These are phyloP conservation scores for Erodium moschatum DNA, from an alignment of 441 rosid genomes.

Conservation along the genomic window DNA sequence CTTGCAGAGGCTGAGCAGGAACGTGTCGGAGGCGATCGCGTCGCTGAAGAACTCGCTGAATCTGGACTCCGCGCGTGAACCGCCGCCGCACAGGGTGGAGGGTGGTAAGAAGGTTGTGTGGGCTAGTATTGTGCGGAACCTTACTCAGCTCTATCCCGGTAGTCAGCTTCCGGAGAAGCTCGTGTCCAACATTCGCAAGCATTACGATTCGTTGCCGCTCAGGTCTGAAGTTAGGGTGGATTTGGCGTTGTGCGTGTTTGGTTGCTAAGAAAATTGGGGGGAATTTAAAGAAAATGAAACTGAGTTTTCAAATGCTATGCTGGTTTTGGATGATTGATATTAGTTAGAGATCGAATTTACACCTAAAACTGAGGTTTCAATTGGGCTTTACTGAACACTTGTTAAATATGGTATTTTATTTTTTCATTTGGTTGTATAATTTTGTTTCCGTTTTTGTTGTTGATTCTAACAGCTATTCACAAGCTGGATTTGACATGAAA, in stretches of 20 bases:
- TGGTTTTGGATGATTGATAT: too few species aligned
- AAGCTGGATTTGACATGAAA: slow-evolving; percentile 86
- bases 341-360: too few species aligned
- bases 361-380: too few species aligned
- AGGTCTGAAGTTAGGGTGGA: slow-evolving; percentile 36
- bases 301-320: too few species aligned
- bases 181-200: slow-evolving; percentile 80
- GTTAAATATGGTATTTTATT: too few species aligned
- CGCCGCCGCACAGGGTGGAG: slow-evolving; percentile 24
- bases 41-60: slow-evolving; percentile 78
- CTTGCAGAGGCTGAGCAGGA: slow-evolving; percentile 69
- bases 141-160: slow-evolving; percentile 79
- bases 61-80: slow-evolving; percentile 41
- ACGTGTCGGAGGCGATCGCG: slow-evolving; percentile 77
- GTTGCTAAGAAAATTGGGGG: too few species aligned
- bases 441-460: background rate
- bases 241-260: background rate
- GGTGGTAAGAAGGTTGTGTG: slow-evolving; percentile 61
- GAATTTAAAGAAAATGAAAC: too few species aligned
- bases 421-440: background rate
- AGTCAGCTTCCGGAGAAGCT: slow-evolving; percentile 95
- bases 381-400: too few species aligned
- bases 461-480: slow-evolving; percentile 51
- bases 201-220: slow-evolving; percentile 86
- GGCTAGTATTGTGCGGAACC: slow-evolving; percentile 79